These are phyloP conservation scores for Aspergillus asperescens DNA, from an alignment of 495 filamentous ascomycete species.

Conservation along the genomic window DNA sequence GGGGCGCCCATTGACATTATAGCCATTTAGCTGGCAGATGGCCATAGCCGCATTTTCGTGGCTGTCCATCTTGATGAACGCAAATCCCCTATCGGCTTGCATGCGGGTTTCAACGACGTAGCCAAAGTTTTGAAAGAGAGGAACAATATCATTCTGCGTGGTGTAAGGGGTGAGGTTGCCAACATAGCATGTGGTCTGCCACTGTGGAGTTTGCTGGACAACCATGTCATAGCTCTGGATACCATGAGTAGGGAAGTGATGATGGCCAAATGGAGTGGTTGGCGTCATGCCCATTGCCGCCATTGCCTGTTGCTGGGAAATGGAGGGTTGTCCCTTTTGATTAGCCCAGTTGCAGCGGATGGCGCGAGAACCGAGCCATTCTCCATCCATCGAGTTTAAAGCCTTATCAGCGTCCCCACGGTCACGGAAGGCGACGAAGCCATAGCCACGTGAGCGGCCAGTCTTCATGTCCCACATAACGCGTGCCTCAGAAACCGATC, in stretches of 20 bases:
- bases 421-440: slow-evolving; percentile 97
- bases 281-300: slow-evolving; percentile 98
- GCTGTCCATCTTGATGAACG: slow-evolving; percentile 98
- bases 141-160: slow-evolving; percentile 88
- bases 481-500: slow-evolving; percentile 94
- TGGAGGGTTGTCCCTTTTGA: slow-evolving; percentile 98
- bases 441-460: slow-evolving; percentile 92
- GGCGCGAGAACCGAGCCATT: slow-evolving; percentile 97
- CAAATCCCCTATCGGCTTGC: slow-evolving; percentile 96
- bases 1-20: slow-evolving; percentile 95
- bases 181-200: slow-evolving; percentile 99
- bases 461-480: slow-evolving; percentile 99
- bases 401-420: slow-evolving; percentile 93
- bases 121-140: slow-evolving; percentile 96
- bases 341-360: slow-evolving; percentile 99
- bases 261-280: slow-evolving; percentile 91
- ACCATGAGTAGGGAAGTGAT: slow-evolving; percentile 96
- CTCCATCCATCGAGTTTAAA: slow-evolving; percentile 94
- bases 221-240: slow-evolving; percentile 98
- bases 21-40: slow-evolving; percentile 94
- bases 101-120: slow-evolving; percentile 96
- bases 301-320: slow-evolving; percentile 96
- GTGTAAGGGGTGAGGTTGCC: slow-evolving; percentile 98
- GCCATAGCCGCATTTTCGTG: slow-evolving; percentile 98
- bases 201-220: slow-evolving; percentile 89